Base-by-base conservation (phyloP, 2,329 filamentous ascomycete genomes). In the Keithomyces neogunnii region DNA sequence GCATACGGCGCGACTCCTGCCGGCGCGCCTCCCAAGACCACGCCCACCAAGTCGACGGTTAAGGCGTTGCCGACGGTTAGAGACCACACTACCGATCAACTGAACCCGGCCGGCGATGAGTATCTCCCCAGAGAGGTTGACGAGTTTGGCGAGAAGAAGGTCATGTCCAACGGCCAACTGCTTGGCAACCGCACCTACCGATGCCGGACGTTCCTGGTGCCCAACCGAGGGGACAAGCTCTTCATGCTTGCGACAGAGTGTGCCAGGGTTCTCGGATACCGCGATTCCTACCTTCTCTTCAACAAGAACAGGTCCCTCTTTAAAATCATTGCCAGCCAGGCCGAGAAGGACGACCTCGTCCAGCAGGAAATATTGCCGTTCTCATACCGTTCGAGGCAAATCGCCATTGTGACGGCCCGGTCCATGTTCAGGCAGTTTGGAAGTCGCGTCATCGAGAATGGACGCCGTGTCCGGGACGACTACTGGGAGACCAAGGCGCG, bases 361-460 rank as follows among this genome's bases (percentile, higher is more conserved):
- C 78, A 85, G 56, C 91, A 97, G 72, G 93, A 97, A 63, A 95
- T 97, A 52, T 74, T 99, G 26, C 93, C 93, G 0, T 99, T 97
- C 68, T 96, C 92, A 3, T 99, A 99, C 67, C 84, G 93, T 44
- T 99, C 93, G n/a, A 84, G 93, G 48, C 93, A 99, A 70, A 99
- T 99, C 60, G 93, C 93, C 48, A 96, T 99, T 56, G 93, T 99
- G 43, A 97, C 93, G 1, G 93, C 93, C 32, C 84, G 89, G 57
- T 97, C 92, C 60, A 99, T 99, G 93, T 99, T 97, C 69, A 85
- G 93, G 43, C 93, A 99, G 67, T 99, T 99, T 68, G 93, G 93
- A 47, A 96, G 91, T 68, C 82, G 93, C 56, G 86, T 99, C 49
- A 93, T 99, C 57, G 83, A 88, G 36, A 88, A 91, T 62, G 93